phyloP scores from a whole-genome alignment of 164 flowering plant species.

The Berberis vulgaris region DNA sequence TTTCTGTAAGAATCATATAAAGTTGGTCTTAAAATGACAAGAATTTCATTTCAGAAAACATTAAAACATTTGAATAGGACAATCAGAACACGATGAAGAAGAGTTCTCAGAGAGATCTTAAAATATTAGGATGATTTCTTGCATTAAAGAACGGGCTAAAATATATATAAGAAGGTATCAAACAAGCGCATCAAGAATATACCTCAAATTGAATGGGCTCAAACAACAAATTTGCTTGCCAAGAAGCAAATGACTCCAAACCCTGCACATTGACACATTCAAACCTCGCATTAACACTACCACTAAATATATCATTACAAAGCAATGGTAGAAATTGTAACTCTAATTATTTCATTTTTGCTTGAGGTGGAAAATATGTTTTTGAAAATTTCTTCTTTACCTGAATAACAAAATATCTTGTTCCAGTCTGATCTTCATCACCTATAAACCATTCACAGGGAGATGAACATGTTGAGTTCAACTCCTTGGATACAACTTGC shows the following conservation, averaged over 20 bases:
- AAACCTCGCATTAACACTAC: not conserved
- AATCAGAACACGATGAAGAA: not conserved
- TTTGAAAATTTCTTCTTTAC: slow-evolving; percentile 17
- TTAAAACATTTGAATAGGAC: not conserved
- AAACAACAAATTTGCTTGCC: slow-evolving; percentile 95
- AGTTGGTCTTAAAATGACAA: no score
- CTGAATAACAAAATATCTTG: slow-evolving; percentile 91
- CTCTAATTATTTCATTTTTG: no score
- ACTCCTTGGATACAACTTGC: slow-evolving; percentile 88
- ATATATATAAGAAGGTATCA: not conserved
- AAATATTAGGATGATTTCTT: not conserved
- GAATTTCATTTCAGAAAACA: not conserved
- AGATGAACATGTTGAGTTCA: slow-evolving; percentile 58
- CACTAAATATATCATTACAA: not conserved
- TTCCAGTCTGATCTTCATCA: slow-evolving; percentile 61
- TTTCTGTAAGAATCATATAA: not conserved
- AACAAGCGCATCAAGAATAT: slow-evolving; percentile 9
- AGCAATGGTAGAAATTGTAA: no score
- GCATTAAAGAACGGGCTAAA: not conserved
- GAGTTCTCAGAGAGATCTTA: not conserved
- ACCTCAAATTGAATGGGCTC: slow-evolving; percentile 94
- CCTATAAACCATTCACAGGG: slow-evolving; percentile 98
- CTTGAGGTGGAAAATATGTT: not conserved
- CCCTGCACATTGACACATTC: slow-evolving; percentile 45
- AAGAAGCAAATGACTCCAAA: slow-evolving; percentile 88